Base-by-base conservation (phyloP, 306 rosid genomes). In the Cucurbita argyrosperma region DNA sequence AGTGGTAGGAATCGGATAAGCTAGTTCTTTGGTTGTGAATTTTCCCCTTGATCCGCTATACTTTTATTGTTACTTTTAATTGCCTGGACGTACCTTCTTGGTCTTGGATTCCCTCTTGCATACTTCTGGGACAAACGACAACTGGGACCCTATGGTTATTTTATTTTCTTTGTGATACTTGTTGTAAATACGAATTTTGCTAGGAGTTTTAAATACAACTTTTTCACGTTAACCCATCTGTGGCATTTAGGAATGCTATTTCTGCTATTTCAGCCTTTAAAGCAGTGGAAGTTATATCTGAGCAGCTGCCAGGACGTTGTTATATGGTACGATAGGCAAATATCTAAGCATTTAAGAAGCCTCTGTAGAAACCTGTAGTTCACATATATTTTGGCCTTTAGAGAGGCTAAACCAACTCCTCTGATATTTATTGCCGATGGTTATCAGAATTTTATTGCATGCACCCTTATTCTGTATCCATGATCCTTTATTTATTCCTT, bases 271-370 rank as follows among this genome's bases (percentile, higher is more conserved):
- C 93, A 87, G 96, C 96, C 69, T 76, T 80, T 82, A 89, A 86
- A 71, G 97, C 87, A 88, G 91, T 87, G 96, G 91, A 83, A 82
- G 89, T 83, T 75, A 57, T 74, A 51, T 80, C 87, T 85, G 91
- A 89, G 95, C 99, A 81, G 97, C 97, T 85, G 92, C 97, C 85
- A 77, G 84, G 86, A 80, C 92, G 9, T 82, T 82, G 77, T 89
- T 77, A 83, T 94, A 94, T 94, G 96, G 96, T 94, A 94, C 86
- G 99, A 66, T 84, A 87, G 97, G 96, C 91, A 83, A 79, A 84
- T 78, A 88, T 86, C 83, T 82, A 86, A 81, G 83, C 85, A 82
- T 82, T 74, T 87, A 26, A 89, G 89, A 80, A 90, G 92, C 83
- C 85, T 81, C 83, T 72, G n/a, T 84, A 82, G 81, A 76, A 83